Evolutionary conservation across 78 protist genomes (phyloP).

Genomic region (Cavenderia fasciculata): DNA sequence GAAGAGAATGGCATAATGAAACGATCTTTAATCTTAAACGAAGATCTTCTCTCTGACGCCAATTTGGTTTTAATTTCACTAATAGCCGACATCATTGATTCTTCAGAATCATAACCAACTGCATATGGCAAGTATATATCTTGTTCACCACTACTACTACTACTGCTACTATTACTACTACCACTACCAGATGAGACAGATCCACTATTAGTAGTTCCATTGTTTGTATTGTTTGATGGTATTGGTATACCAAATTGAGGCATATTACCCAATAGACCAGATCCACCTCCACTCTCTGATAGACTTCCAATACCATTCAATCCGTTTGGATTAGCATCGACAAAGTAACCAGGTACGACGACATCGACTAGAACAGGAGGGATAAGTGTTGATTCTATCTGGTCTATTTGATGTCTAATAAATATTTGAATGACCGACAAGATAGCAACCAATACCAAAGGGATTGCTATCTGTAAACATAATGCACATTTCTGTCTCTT

Average conservation of each 20-base stretch:
- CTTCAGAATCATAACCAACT: no score
- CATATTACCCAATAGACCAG: not conserved
- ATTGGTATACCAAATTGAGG: not conserved
- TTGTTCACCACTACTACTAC: no score
- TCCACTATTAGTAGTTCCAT: no score
- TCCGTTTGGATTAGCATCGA: slow-evolving; percentile 22
- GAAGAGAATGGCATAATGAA: slow-evolving; percentile 9
- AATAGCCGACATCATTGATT: slow-evolving; percentile 6
- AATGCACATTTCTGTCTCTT: slow-evolving; percentile 69
- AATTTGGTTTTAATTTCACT: not conserved
- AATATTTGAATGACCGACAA: slow-evolving; percentile 8
- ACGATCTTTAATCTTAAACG: not conserved
- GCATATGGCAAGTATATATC: no score
- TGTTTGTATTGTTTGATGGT: not conserved
- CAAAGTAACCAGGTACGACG: slow-evolving; percentile 8
- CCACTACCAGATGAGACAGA: no score
- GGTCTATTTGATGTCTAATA: slow-evolving; percentile 5
- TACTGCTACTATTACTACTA: no score
- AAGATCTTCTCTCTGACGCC: not conserved
- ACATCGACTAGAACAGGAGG: no score
- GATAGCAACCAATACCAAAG: slow-evolving; percentile 19
- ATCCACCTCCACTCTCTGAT: not conserved
- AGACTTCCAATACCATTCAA: not conserved
- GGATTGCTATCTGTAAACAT: slow-evolving; percentile 37
- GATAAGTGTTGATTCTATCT: slow-evolving; percentile 3